Base-by-base conservation (phyloP, 2,329 filamentous ascomycete species). In the Didymosphaeria variabile region DNA sequence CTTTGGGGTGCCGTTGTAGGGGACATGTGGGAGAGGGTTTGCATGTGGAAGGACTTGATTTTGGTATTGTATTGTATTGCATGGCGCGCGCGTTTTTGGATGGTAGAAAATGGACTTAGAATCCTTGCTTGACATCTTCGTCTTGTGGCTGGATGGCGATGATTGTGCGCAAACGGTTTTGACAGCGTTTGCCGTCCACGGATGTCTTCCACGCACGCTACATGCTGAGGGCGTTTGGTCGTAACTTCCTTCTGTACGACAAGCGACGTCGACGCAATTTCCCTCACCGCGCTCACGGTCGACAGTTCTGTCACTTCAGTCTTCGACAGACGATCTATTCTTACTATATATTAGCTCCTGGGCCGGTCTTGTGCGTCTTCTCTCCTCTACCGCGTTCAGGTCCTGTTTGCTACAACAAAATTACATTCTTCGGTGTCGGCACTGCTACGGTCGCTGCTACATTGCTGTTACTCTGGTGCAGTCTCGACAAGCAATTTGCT, bases 1-100 rank as follows among this genome's bases (percentile, higher is more conserved):
- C 3, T 98, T 98, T 86, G 94, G 95, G 15, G 78, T 76, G 67
- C 17, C 38, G 38, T n/a, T 32, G 49, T 36, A 15, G 40, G 36
- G n/a, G 23, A 45, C n/a, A n/a, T n/a, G n/a, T n/a, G n/a, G n/a
- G n/a, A n/a, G n/a, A 19, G 31, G 34, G 45, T 32, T 19, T 50
- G 52, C 9, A 46, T 34, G 15, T 29, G 23, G 40, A 13, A 5
- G 53, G 38, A 2, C n/a, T 40, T 51, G 42, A 31, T 44, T 42
- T 46, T 15, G 9, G 10, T 29, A 13, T n/a, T 45, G 7, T 7
- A 21, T 45, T 50, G 19, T 57, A 40, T 57, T 34, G 52, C 40
- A 62, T 58, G 19, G 55, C 44, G 9, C 7, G 12, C 36, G 55
- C 21, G 12, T 55, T 45, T 9, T 47, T n/a, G 19, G 15, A n/a